A percentile compares a stretch with the other conserved stretches of the same genome.
These are phyloP conservation scores for Dactylonectria macrodidyma DNA, from an alignment of 2,329 filamentous ascomycete genomes.

Conservation along the genomic window DNA sequence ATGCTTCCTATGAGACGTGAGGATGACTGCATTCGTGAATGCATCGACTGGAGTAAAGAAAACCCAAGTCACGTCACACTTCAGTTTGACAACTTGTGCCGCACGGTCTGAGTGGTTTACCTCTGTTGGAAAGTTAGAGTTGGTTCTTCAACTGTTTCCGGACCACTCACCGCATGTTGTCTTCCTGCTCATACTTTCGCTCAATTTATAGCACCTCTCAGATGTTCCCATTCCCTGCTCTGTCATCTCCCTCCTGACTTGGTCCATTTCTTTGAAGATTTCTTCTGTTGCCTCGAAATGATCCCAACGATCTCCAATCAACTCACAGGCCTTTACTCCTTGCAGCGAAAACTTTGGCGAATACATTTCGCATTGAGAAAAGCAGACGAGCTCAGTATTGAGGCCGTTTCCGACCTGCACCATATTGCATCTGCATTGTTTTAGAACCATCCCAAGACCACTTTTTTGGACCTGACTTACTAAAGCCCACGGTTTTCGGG, in stretches of 20 bases:
- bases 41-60: neutral
- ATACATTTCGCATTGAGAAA: neutral
- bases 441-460: neutral
- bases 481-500: neutral
- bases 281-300: neutral
- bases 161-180: too few species aligned
- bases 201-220: too few species aligned
- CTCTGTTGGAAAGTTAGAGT: neutral
- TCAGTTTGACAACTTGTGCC: neutral
- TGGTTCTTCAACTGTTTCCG: too few species aligned
- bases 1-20: neutral
- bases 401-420: neutral
- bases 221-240: too few species aligned
- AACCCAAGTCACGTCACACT: neutral
- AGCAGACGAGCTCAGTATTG: neutral
- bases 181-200: too few species aligned
- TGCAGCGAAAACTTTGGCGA: neutral
- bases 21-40: neutral
- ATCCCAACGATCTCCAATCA: neutral
- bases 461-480: neutral
- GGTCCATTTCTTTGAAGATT: neutral
- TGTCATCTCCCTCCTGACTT: neutral
- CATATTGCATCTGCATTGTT: neutral
- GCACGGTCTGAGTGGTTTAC: neutral
- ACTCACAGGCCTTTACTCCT: neutral